These are phyloP conservation scores for Geotrichum siamense DNA, from an alignment of 1,139 yeast species.

Conservation along the genomic window DNA sequence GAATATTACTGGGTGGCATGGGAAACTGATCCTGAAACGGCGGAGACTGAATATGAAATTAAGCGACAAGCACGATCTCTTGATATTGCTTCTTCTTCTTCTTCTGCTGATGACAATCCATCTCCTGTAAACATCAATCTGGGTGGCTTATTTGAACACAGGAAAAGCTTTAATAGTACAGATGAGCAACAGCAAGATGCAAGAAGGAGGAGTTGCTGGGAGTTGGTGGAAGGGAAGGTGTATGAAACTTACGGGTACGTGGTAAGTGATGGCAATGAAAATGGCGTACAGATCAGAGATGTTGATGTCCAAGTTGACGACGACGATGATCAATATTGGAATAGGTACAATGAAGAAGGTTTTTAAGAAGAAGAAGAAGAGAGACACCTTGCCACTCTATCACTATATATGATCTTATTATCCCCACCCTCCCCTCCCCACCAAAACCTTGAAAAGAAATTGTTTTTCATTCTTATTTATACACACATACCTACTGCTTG, in stretches of 20 bases:
- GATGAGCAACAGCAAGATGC: neutral
- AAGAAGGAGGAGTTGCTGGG: neutral
- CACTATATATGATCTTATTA: too few species aligned
- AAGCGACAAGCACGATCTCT: too few species aligned
- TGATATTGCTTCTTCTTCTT: too few species aligned
- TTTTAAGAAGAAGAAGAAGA: too few species aligned
- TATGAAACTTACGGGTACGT: neutral
- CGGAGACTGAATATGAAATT: neutral
- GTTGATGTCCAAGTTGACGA: neutral
- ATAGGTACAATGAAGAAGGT: neutral
- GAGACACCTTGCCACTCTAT: too few species aligned
- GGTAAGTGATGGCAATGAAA: neutral
- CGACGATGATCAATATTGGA: neutral
- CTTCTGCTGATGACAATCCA: neutral
- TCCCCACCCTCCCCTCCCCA: too few species aligned
- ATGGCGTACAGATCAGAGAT: neutral
- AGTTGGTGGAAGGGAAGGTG: neutral
- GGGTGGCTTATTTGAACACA: neutral
- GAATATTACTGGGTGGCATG: conserved; percentile 1
- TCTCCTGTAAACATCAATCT: too few species aligned
- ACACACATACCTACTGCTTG: too few species aligned
- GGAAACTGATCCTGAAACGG: neutral
- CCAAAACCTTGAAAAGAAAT: too few species aligned
- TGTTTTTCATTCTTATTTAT: too few species aligned
- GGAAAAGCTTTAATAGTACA: neutral